Evolutionary conservation across 495 filamentous ascomycete genomes (phyloP), one percentile per base, ranked within the genome.

Genomic region (Neurospora tetrasperma): DNA sequence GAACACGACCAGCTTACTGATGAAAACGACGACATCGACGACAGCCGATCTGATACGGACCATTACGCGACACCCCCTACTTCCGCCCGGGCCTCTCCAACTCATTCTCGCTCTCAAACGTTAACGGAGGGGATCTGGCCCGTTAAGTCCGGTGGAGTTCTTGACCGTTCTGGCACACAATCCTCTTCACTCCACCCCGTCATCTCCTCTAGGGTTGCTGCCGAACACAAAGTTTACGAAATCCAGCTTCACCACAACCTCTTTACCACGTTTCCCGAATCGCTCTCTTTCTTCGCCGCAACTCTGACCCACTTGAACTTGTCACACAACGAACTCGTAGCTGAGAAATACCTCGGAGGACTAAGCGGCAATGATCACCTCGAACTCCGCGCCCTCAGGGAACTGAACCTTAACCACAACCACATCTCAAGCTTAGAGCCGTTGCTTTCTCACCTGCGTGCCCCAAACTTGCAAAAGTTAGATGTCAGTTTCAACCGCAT

Each of bases 401-500:
- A 90, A 54, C 87, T 98, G 70, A 93, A 90, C 76, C 80, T 98
- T 27, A 85, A 88, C 69, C 85, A 86, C 10, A 93, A 94, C 75
- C 86, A 85, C 40, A 84, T 97, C 72, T 89, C 86, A 1, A 86
- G 88, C 2, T 80, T 97, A 9, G 83, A 86, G 9, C 87, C 90
- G 20, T 80, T 97, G 4, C 81, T 89, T 20, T 78, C 84, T 4
- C 84, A 88, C 72, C 85, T 97, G 14, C 82, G 85, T 20, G 93
- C 94, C 0, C 92, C 94, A 0, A 84, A 84, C 44, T 85, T 98
- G 14, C 86, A 89, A 40, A 89, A 90, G 73, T 85, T 97, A 0
- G 91, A 98, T 79, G 84, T 97, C 31, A 93, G 91, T 35, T 88
- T 88, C 75, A 98, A 97, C 77, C 89, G 90, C 31, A 83, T 98